Conservation (phyloP, 371 early-diverging fungal genomes). For the Lichtheimia ornata region DNA sequence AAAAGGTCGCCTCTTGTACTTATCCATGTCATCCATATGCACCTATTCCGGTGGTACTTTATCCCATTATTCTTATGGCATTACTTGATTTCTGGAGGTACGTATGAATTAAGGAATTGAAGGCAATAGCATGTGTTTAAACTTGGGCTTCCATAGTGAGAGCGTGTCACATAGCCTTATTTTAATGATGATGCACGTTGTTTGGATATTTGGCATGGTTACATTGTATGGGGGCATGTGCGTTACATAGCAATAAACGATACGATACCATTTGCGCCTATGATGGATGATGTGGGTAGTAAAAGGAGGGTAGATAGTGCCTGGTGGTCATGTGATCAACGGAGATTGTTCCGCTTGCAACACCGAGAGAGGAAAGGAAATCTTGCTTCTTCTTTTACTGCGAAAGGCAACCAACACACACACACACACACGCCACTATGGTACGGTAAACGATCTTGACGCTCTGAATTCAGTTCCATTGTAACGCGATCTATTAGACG, state of each 20-base stretch:
- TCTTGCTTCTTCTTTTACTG: too few species aligned
- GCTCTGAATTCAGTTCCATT: too few species aligned
- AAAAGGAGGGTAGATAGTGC: too few species aligned
- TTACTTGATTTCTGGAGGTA: conserved; percentile 46
- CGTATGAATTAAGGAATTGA: not conserved
- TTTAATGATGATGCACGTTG: conserved; percentile 19
- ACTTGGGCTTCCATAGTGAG: conserved; percentile 8
- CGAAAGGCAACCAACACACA: too few species aligned
- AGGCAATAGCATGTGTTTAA: not conserved
- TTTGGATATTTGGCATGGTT: conserved; percentile 23
- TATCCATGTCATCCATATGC: conserved; percentile 48
- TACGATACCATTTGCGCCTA: not conserved
- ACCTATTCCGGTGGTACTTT: conserved; percentile 29
- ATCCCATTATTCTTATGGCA: conserved; percentile 40
- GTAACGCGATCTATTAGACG: not conserved
- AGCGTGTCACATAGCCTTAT: conserved; percentile 21
- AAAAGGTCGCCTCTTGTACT: conserved; percentile 42
- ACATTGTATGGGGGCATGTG: conserved; percentile 19
- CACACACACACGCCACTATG: too few species aligned
- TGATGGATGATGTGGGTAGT: too few species aligned
- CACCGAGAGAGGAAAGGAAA: too few species aligned
- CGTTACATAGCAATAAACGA: conserved; percentile 4
- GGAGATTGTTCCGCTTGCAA: too few species aligned
- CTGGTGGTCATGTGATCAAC: too few species aligned
- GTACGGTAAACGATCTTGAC: too few species aligned